Evolutionary conservation across 805 yeast species (phyloP), one percentile per base, ranked within the genome.

Genomic region (Starmerella riodocensis): DNA sequence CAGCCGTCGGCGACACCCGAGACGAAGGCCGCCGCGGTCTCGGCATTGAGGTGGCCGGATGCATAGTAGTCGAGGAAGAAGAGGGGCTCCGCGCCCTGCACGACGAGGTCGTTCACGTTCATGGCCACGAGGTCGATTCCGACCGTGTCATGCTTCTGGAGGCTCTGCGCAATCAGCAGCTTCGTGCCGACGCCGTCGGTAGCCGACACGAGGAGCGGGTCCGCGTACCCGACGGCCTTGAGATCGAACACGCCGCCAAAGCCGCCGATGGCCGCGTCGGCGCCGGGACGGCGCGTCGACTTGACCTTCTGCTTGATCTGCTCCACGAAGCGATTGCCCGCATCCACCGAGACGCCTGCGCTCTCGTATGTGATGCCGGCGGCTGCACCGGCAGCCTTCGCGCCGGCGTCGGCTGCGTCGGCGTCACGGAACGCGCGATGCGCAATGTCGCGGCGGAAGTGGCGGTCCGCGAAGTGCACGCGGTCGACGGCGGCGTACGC

Each of bases 151-250:
- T 93, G 97, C 42, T 80, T 81, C 53, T 78, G 67, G 64, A 86
- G 69, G 49, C 74, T 74, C 65, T 91, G 97, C 1, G 97, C 98
- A 57, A 93, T 76, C 69, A 85, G 76, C 50, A 91, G 73, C 64
- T 91, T 91, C 45, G 98, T 88, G 50, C 99, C 99, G 42, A 91
- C 97, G 63, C 99, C 99, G 63, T 91, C 99, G 34, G 99, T 91
- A 43, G 98, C 97, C 43, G 91, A 95, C 30, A 91, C 97, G 43
- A 91, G 66, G 41, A 91, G 62, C 17, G 84, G 73, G 50, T 76
- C 74, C 34, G 62, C 59, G 63, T 77, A 91, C 6, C 97, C 97
- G 32, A 94, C 93, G 37, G 76, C 75, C 51, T 75, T 72, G 54
- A 91, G 69, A 59, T 93, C 98, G 51, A 91, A 93, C 32, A 88